phyloP scores from a whole-genome alignment of 148 eudicot genomes.

The Cornus kousa region DNA sequence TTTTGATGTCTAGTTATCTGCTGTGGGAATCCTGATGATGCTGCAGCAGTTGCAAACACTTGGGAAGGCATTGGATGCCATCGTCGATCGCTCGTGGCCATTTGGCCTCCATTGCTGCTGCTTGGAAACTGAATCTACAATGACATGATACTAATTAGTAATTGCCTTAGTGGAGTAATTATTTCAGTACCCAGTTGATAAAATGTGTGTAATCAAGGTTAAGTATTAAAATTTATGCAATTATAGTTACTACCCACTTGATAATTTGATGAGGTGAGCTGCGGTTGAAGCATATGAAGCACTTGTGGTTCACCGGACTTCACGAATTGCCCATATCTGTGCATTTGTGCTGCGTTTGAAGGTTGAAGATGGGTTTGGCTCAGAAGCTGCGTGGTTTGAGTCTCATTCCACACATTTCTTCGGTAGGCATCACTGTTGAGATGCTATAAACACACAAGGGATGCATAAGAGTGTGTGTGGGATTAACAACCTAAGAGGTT shows the following conservation, averaged over 20 bases:
- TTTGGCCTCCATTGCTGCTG: conserved; percentile 48
- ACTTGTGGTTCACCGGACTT: conserved; percentile 21
- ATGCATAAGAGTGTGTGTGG: too few species aligned
- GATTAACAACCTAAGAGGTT: too few species aligned
- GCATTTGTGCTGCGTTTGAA: conserved; percentile 24
- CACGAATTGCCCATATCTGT: conserved; percentile 15
- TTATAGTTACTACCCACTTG: conserved; percentile 30
- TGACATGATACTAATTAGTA: not conserved
- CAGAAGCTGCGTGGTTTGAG: conserved; percentile 52
- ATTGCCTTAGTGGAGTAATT: too few species aligned
- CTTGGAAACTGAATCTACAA: conserved; percentile 50
- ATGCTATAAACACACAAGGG: too few species aligned
- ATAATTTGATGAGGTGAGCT: conserved; percentile 39
- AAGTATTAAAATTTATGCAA: not conserved
- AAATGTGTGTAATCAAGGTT: not conserved
- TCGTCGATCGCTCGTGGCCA: conserved; percentile 32
- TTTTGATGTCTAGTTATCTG: conserved; percentile 45
- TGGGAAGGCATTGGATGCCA: conserved; percentile 43
- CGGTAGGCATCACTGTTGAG: not conserved
- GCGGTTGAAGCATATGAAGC: conserved; percentile 43
- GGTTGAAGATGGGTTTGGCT: conserved; percentile 65
- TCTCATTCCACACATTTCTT: conserved; percentile 44
- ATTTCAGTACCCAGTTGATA: not conserved
- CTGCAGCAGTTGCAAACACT: conserved; percentile 84
- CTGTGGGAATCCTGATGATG: conserved; percentile 99